A percentile compares a stretch with the other conserved stretches of the same genome.
These are phyloP conservation scores for Alternaria sp. DNA, from an alignment of 2,329 filamentous ascomycete species.

Conservation along the genomic window DNA sequence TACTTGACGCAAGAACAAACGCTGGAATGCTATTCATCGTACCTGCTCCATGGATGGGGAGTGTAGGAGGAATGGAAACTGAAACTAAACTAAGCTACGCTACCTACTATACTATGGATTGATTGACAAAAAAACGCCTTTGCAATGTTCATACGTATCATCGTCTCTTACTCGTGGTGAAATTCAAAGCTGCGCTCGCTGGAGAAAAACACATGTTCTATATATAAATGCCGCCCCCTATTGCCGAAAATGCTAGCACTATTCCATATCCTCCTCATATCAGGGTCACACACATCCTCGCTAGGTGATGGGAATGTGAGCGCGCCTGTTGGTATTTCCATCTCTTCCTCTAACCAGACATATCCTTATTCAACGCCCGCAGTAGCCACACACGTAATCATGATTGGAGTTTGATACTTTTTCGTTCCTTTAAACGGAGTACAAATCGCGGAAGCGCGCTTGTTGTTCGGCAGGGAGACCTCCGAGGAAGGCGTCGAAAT, in stretches of 20 bases:
- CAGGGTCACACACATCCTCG: neutral
- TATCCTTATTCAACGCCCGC: conserved; percentile 37
- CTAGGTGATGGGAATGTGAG: neutral
- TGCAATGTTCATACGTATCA: neutral
- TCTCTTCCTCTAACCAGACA: conserved; percentile 34
- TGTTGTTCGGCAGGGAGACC: conserved; percentile 57
- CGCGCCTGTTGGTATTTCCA: conserved; percentile 31
- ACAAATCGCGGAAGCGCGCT: conserved; percentile 55
- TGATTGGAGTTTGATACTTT: conserved; percentile 15
- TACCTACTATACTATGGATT: neutral
- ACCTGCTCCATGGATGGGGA: neutral
- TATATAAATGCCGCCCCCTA: neutral
- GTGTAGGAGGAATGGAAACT: neutral
- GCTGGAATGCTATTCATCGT: neutral
- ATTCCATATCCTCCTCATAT: neutral
- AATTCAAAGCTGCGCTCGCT: neutral
- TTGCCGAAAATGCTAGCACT: conserved; percentile 7
- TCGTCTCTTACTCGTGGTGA: neutral
- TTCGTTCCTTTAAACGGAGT: conserved; percentile 42
- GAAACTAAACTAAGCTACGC: neutral
- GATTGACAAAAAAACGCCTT: neutral
- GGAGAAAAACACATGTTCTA: neutral
- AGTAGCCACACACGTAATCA: conserved; percentile 23
- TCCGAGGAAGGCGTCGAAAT: conserved; percentile 62
- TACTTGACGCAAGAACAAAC: neutral